Base-by-base conservation (phyloP, 2,329 filamentous ascomycete genomes). In the Nothophaeocryptopus gaeumannii region DNA sequence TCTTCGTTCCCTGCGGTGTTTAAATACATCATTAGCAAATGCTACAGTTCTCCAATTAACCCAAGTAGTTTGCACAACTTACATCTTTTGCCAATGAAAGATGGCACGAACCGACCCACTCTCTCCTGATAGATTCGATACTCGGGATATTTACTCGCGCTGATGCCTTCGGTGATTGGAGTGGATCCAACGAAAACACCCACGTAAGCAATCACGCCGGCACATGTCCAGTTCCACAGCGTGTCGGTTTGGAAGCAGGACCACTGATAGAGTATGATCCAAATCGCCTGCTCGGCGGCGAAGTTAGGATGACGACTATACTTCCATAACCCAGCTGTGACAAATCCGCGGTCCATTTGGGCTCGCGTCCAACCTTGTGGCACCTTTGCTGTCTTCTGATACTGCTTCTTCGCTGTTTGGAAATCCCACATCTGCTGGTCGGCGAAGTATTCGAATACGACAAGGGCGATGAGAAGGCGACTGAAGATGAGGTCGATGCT, bases 261-360 rank as follows among this genome's bases (percentile, higher is more conserved):
- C 93, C 92, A 99, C 63, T 89, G 81, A 70, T 97, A 97, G 45
- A 97, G 71, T 8, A 83, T 74, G 46, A 95, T 78, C 93, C 93
- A 99, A 62, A 97, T 83, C 29, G 83, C 77, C 72, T 97, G 93
- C 72, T 99, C 93, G 5, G 88, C 89, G 5, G 88, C 83, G 65
- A 97, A 99, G 70, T 99, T 99, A 40, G 93, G 93, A 69, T 99
- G 95, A 39, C 93, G 81, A 60, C 86, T 92, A 74, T 85, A 90
- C 0, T 84, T 85, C 85, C 88, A 99, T 7, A 99, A 76, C 0
- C 93, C 93, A 4, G 78, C 82, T 8, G 88, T 86, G 57, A 88
- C 78, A 72, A 99, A 99, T 36, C 93, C 93, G 33, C 92, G 86
- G 57, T 96, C 89, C 20, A 99, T 80, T 46, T 96, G 89, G 53